Percentiles rank a stretch among this genome's conserved stretches.
These are phyloP conservation scores for Solanum arcanum DNA, from an alignment of 257 asterid genomes.

Conservation along the genomic window DNA sequence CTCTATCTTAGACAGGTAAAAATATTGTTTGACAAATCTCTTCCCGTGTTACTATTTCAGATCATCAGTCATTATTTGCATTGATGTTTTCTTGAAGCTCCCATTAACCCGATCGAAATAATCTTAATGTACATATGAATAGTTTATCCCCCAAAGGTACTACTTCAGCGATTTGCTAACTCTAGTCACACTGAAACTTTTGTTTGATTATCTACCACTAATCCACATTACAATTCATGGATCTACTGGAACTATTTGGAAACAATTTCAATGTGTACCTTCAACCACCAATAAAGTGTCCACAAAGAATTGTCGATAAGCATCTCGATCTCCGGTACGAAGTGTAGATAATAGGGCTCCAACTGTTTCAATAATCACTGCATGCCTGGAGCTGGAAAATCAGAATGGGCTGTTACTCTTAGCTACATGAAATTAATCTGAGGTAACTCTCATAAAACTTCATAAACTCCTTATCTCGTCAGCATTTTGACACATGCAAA, in stretches of 20 bases:
- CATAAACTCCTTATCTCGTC: neutral
- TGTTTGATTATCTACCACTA: neutral
- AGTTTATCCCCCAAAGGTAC: neutral
- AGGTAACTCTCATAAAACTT: neutral
- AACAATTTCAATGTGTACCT: constrained; percentile 32
- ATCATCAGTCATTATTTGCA: neutral
- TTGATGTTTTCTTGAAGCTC: neutral
- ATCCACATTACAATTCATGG: neutral
- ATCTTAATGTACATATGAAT: neutral
- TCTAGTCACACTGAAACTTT: neutral
- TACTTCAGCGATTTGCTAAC: neutral
- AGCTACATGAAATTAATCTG: neutral
- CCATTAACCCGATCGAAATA: neutral
- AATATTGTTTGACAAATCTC: neutral
- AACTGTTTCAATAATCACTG: constrained; percentile 54
- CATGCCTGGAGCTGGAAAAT: constrained; percentile 48
- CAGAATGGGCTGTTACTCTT: neutral
- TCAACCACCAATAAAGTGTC: constrained; percentile 55
- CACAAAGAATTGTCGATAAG: constrained; percentile 66
- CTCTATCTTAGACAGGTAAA: neutral
- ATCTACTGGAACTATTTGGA: neutral
- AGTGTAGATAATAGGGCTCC: constrained; percentile 69
- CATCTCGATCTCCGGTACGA: constrained; percentile 79
- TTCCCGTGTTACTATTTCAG: neutral
- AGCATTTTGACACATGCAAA: neutral